A percentile compares a stretch with the other conserved stretches of the same genome.
phyloP scores from a whole-genome alignment of 805 yeast species.

The Saturnispora silvae region DNA sequence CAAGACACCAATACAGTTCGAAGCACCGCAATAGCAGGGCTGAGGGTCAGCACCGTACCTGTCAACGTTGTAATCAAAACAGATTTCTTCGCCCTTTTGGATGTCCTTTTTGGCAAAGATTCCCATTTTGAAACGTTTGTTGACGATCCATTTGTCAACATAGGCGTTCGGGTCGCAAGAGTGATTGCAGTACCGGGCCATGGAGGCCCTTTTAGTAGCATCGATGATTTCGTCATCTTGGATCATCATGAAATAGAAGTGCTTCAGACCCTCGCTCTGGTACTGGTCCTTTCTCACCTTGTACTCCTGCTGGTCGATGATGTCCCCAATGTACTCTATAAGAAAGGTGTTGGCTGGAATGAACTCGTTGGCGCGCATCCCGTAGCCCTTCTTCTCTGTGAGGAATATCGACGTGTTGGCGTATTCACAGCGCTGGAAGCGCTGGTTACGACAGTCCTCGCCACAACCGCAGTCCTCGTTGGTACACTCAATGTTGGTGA shows the following conservation, averaged over 20 bases:
- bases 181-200: slow-evolving; percentile 90
- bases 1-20: slow-evolving; percentile 83
- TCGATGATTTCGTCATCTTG: slow-evolving; percentile 89
- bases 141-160: slow-evolving; percentile 96
- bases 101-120: slow-evolving; percentile 78
- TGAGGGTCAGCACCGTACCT: slow-evolving; percentile 93
- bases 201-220: slow-evolving; percentile 80
- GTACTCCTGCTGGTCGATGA: slow-evolving; percentile 72
- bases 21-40: slow-evolving; percentile 88
- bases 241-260: slow-evolving; percentile 93
- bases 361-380: slow-evolving; percentile 59
- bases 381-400: slow-evolving; percentile 83
- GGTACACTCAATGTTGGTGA: slow-evolving; percentile 87
- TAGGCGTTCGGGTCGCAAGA: slow-evolving; percentile 91
- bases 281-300: slow-evolving; percentile 64
- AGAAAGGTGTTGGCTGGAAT: slow-evolving; percentile 61
- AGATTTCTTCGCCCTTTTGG: slow-evolving; percentile 72
- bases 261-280: slow-evolving; percentile 57
- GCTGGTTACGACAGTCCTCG: slow-evolving; percentile 67
- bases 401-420: slow-evolving; percentile 71
- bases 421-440: slow-evolving; percentile 71
- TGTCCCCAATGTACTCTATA: slow-evolving; percentile 92
- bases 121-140: slow-evolving; percentile 85
- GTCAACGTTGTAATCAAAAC: slow-evolving; percentile 90
- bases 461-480: slow-evolving; percentile 68